Evolutionary conservation across 345 rosid genomes (phyloP).

Genomic region (Aethionema arabicum): DNA sequence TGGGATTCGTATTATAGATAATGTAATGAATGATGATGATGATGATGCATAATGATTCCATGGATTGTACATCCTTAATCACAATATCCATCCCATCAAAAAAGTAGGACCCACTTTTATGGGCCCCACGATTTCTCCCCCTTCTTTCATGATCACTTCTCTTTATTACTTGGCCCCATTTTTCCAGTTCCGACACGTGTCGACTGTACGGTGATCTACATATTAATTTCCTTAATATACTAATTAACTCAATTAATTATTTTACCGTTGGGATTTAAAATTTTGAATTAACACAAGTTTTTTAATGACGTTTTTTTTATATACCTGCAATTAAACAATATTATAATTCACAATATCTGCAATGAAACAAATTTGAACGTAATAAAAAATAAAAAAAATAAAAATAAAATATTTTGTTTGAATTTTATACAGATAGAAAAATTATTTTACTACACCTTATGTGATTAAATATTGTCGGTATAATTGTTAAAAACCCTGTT

Average conservation of each 20-base stretch:
- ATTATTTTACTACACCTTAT: no score
- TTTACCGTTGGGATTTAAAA: background rate
- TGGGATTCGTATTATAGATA: conserved; percentile 13
- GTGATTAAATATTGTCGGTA: no score
- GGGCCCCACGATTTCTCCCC: conserved; percentile 14
- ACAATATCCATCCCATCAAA: conserved; percentile 30
- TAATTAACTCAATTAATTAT: background rate
- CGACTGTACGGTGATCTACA: conserved; percentile 15
- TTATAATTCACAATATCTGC: no score
- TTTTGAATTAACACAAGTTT: background rate
- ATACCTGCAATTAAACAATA: no score
- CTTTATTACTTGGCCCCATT: conserved; percentile 19
- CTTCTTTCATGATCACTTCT: conserved; percentile 19
- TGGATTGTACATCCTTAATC: conserved; percentile 40
- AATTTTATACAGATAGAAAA: no score
- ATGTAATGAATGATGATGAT: conserved; percentile 11
- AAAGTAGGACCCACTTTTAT: background rate
- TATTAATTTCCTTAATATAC: background rate
- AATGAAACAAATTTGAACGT: no score
- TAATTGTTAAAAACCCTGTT: no score
- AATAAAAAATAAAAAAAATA: no score
- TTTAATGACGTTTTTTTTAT: no score
- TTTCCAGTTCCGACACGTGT: conserved; percentile 14
- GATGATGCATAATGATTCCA: conserved; percentile 34
- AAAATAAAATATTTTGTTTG: no score